Percentiles rank a stretch among this genome's conserved stretches.
Conservation (phyloP, 1,139 yeast genomes). For the Suhomyces choctaworum region DNA sequence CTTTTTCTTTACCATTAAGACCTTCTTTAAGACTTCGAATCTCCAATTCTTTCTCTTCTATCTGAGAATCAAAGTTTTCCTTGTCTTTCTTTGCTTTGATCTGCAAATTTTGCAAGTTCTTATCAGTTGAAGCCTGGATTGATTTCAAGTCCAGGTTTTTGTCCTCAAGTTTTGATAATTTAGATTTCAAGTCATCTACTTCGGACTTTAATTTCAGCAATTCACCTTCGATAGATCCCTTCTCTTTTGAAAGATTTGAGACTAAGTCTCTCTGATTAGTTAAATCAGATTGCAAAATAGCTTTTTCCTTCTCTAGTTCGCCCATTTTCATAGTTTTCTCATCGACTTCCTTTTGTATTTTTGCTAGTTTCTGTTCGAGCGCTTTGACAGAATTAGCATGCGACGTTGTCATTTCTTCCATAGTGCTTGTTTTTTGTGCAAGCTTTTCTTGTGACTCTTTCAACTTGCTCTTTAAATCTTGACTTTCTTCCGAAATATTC, state of each 20-base stretch:
- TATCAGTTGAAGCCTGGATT: constrained; percentile 3
- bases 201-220: not conserved
- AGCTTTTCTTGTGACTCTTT: not conserved
- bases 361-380: not conserved
- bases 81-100: constrained; percentile 11
- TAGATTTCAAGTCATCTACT: not conserved
- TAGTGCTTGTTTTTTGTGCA: not conserved
- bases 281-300: not conserved
- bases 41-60: constrained; percentile 13
- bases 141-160: not conserved
- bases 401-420: not conserved
- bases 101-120: constrained; percentile 9
- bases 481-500: not conserved
- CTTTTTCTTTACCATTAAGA: constrained; percentile 35
- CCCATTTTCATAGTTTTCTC: not conserved
- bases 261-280: not conserved
- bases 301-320: not conserved
- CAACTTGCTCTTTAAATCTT: not conserved
- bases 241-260: not conserved
- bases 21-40: constrained; percentile 19
- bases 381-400: not conserved
- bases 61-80: constrained; percentile 5
- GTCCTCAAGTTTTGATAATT: constrained; percentile 1
- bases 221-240: not conserved
- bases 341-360: not conserved